A percentile compares a stretch with the other conserved stretches of the same genome.
Evolutionary conservation across 1,284 basidiomycete species (phyloP).

Genomic region (Coniferiporia weirii): DNA sequence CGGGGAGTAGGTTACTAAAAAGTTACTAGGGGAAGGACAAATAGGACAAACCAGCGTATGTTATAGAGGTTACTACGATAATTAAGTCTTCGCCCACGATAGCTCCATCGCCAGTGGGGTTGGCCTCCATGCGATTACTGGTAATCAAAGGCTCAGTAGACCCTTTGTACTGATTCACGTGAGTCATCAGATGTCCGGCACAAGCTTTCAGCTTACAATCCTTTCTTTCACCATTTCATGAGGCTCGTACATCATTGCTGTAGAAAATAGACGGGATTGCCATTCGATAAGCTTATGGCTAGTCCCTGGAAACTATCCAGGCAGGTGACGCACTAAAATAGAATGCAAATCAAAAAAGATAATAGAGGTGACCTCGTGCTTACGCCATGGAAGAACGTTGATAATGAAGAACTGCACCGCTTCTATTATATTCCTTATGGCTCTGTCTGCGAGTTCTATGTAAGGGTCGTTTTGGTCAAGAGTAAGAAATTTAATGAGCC

Average conservation of each 20-base stretch:
- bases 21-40: background rate
- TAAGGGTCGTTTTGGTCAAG: slow-evolving; percentile 17
- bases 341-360: background rate
- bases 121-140: slow-evolving; percentile 10
- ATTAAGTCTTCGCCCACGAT: slow-evolving; percentile 3
- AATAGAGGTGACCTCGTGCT: background rate
- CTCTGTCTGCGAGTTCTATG: slow-evolving; percentile 13
- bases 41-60: slow-evolving; percentile 8
- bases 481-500: background rate
- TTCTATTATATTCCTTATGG: background rate
- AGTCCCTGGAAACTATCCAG: slow-evolving; percentile 16
- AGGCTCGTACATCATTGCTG: slow-evolving; percentile 6
- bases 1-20: background rate
- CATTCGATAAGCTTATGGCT: slow-evolving; percentile 50
- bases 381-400: slow-evolving; percentile 7
- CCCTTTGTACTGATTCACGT: background rate
- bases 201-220: slow-evolving; percentile 6
- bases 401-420: slow-evolving; percentile 12
- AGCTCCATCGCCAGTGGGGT: background rate
- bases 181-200: background rate
- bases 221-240: slow-evolving; percentile 11
- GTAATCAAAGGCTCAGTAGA: slow-evolving; percentile 9
- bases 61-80: background rate
- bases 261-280: slow-evolving; percentile 35
- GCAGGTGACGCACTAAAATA: slow-evolving; percentile 8